Percentiles rank a stretch among this genome's conserved stretches.
phyloP scores from a whole-genome alignment of 1,284 basidiomycete species.

The Cryptococcus sp. region DNA sequence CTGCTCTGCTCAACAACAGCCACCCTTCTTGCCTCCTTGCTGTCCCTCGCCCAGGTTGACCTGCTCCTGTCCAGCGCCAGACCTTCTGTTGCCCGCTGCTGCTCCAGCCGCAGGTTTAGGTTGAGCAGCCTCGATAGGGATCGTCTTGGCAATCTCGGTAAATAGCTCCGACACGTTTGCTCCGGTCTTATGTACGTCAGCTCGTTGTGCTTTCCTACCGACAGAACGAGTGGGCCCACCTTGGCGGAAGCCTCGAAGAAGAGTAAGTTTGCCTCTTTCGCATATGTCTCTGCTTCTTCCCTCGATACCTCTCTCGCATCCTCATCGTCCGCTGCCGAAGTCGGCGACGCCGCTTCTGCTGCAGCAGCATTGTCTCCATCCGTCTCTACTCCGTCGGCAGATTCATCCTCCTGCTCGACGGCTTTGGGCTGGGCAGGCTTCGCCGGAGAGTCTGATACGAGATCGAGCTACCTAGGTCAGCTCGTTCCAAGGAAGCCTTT shows the following conservation, averaged over 20 bases:
- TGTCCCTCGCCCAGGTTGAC: slow-evolving; percentile 67
- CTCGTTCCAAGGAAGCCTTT: not conserved
- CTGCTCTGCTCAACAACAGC: slow-evolving; percentile 30
- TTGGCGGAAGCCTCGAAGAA: slow-evolving; percentile 99
- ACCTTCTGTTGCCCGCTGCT: slow-evolving; percentile 52
- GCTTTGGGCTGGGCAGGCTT: slow-evolving; percentile 49
- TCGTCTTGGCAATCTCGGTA: slow-evolving; percentile 97
- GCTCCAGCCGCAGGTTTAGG: slow-evolving; percentile 58
- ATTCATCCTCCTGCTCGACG: slow-evolving; percentile 2
- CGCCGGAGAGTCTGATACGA: slow-evolving; percentile 63
- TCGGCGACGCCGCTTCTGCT: slow-evolving; percentile 53
- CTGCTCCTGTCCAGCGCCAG: slow-evolving; percentile 50
- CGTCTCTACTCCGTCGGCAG: slow-evolving; percentile 14
- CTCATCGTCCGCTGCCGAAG: slow-evolving; percentile 51
- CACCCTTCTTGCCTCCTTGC: slow-evolving; percentile 43
- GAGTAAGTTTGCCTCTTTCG: slow-evolving; percentile 81
- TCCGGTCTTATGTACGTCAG: slow-evolving; percentile 59
- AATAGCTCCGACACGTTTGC: slow-evolving; percentile 95
- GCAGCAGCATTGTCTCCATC: too few species aligned
- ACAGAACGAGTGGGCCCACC: not conserved
- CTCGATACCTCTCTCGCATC: slow-evolving; percentile 77
- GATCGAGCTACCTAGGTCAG: slow-evolving; percentile 56
- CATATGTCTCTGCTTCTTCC: slow-evolving; percentile 95
- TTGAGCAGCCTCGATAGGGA: slow-evolving; percentile 89
- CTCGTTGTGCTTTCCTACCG: too few species aligned